phyloP scores from a whole-genome alignment of 164 flowering plant species.

The Buxus sempervirens region DNA sequence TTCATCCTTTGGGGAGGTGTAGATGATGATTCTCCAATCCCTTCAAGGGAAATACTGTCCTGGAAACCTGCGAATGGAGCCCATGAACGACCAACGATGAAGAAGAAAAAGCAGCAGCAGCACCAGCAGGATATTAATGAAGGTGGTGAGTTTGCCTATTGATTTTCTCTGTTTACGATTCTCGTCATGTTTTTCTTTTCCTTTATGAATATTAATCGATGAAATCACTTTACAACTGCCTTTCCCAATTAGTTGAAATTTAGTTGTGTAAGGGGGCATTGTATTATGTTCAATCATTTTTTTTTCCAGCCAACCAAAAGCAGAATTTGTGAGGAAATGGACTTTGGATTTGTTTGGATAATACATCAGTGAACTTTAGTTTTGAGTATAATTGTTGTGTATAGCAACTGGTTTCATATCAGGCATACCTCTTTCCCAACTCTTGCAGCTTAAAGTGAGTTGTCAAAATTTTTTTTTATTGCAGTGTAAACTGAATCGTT shows the following conservation, averaged over 20 bases:
- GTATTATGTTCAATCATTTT: too few relatives aligned
- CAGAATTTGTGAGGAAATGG: background rate
- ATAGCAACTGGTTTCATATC: background rate
- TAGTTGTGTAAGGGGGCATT: too few relatives aligned
- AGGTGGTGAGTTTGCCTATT: constrained; percentile 6
- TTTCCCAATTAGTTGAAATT: too few relatives aligned
- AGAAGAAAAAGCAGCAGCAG: background rate
- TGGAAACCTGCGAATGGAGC: constrained; percentile 32
- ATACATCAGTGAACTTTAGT: too few relatives aligned
- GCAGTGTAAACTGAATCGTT: too few relatives aligned
- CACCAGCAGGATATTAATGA: background rate
- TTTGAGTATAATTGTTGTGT: background rate
- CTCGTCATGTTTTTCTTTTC: background rate
- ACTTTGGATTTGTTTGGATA: background rate
- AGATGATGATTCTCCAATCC: constrained; percentile 27
- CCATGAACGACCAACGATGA: background rate
- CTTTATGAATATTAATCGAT: background rate
- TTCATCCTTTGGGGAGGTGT: constrained; percentile 51
- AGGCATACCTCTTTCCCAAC: too few relatives aligned
- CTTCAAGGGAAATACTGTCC: constrained; percentile 39
- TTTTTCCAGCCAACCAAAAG: too few relatives aligned
- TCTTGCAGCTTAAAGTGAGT: too few relatives aligned
- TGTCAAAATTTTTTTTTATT: too few relatives aligned
- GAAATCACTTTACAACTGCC: too few relatives aligned
- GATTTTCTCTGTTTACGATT: background rate